These are phyloP conservation scores for Tympanopsis confertula DNA, from an alignment of 2,329 filamentous ascomycete species.

Conservation along the genomic window DNA sequence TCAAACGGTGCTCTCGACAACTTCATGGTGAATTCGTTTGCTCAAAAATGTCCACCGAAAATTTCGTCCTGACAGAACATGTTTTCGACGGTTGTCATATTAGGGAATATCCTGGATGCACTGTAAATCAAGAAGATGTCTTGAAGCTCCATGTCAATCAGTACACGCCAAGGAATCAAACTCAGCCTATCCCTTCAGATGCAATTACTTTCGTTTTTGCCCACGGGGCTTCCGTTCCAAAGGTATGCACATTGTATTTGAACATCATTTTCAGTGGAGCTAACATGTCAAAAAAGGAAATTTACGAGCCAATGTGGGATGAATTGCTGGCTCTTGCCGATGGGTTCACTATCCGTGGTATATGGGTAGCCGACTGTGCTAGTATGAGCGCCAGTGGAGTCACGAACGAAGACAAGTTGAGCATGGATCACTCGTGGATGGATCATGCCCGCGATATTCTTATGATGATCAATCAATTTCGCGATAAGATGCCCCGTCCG, in stretches of 20 bases:
- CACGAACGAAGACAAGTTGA: conserved; percentile 6
- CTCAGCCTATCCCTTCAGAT: background rate
- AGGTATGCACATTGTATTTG: background rate
- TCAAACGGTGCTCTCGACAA: too few relatives aligned
- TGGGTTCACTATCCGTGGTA: conserved; percentile 3
- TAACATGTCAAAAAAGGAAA: too few relatives aligned
- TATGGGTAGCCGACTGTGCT: conserved; percentile 7
- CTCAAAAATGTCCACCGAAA: background rate
- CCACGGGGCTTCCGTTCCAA: conserved; percentile 4
- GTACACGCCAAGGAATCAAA: conserved; percentile 3
- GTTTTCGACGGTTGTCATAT: background rate
- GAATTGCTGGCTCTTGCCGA: background rate
- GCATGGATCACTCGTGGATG: conserved; percentile 3
- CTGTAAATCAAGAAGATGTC: background rate
- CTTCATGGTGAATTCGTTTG: too few relatives aligned
- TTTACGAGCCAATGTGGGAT: conserved; percentile 6
- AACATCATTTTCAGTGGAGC: too few relatives aligned
- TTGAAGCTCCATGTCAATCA: conserved; percentile 4
- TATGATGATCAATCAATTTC: conserved; percentile 2
- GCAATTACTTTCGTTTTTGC: conserved; percentile 5
- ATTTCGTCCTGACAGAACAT: background rate
- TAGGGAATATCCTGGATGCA: background rate
- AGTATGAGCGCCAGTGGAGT: conserved; percentile 4
- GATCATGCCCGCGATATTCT: conserved; percentile 8
- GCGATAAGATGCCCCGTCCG: conserved; percentile 7